Evolutionary conservation across 148 eudicot genomes (phyloP).

Genomic region (Talinum fruticosum): DNA sequence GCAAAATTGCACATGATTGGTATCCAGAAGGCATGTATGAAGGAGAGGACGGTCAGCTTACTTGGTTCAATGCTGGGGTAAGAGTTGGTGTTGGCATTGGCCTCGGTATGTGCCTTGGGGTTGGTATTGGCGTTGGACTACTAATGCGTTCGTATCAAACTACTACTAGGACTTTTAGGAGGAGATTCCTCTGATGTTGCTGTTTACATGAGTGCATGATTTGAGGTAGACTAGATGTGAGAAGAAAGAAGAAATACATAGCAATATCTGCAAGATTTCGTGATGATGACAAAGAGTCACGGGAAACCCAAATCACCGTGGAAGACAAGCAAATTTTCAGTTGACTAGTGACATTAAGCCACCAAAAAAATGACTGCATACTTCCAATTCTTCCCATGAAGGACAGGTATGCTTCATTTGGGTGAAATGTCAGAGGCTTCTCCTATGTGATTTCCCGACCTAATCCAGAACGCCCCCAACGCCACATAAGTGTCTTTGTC

Average conservation of each 20-base stretch:
- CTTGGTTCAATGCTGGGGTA: slow-evolving; percentile 66
- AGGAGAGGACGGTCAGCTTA: slow-evolving; percentile 52
- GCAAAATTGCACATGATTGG: slow-evolving; percentile 31
- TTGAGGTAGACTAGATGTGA: background rate
- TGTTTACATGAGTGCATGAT: slow-evolving; percentile 6
- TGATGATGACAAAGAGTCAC: background rate
- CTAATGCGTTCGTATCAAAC: slow-evolving; percentile 59
- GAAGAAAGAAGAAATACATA: background rate
- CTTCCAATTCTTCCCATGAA: background rate
- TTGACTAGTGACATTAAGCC: background rate
- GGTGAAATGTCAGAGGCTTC: slow-evolving; percentile 14
- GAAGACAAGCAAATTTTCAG: slow-evolving; percentile 1
- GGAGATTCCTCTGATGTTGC: slow-evolving; percentile 33
- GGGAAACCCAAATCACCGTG: background rate
- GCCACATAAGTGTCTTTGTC: background rate
- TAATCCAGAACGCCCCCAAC: background rate
- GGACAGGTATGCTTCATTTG: slow-evolving; percentile 8
- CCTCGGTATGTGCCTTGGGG: slow-evolving; percentile 55
- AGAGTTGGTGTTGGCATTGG: slow-evolving; percentile 63
- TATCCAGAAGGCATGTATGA: slow-evolving; percentile 36
- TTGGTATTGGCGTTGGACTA: slow-evolving; percentile 56
- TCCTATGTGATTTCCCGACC: background rate
- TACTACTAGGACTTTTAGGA: slow-evolving; percentile 44
- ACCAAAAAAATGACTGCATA: background rate
- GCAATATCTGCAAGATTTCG: background rate